These are phyloP conservation scores for Huiozyma naganishii DNA, from an alignment of 805 yeast species.

Conservation along the genomic window DNA sequence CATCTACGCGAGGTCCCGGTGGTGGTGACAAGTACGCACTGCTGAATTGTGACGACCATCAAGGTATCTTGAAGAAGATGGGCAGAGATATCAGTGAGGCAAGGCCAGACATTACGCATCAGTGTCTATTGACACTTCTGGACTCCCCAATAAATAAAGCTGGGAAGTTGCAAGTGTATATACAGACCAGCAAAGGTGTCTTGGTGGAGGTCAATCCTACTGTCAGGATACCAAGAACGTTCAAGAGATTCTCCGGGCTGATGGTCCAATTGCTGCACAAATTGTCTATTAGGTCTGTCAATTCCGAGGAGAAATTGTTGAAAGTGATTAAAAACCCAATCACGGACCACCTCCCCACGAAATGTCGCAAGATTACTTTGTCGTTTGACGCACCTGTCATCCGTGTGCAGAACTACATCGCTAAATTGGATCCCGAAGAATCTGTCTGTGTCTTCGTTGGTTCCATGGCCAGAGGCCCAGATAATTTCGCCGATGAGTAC, in stretches of 20 bases:
- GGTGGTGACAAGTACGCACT: constrained; percentile 88
- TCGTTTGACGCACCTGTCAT: constrained; percentile 85
- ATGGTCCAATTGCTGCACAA: constrained; percentile 95
- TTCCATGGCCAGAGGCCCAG: constrained; percentile 98
- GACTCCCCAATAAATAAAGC: constrained; percentile 99
- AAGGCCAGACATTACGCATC: constrained; percentile 98
- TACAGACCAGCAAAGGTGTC: constrained; percentile 91
- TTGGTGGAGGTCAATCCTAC: constrained; percentile 91
- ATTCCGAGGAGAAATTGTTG: constrained; percentile 86
- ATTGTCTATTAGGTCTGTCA: constrained; percentile 85
- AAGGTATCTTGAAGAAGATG: constrained; percentile 88
- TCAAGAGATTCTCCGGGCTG: constrained; percentile 92
- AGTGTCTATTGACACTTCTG: constrained; percentile 82
- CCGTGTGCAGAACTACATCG: constrained; percentile 80
- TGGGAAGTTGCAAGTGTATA: constrained; percentile 91
- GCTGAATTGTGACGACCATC: constrained; percentile 96
- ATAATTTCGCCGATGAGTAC: constrained; percentile 91
- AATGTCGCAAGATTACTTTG: constrained; percentile 86
- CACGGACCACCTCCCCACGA: constrained; percentile 91
- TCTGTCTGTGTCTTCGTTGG: constrained; percentile 97
- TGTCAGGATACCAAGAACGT: constrained; percentile 95
- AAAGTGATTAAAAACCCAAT: constrained; percentile 95
- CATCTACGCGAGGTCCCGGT: constrained; percentile 47
- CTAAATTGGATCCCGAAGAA: constrained; percentile 72
- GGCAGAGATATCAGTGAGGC: constrained; percentile 97